Evolutionary conservation across 768 basidiomycete species (phyloP).

Genomic region (Panaeolus cyanescens): DNA sequence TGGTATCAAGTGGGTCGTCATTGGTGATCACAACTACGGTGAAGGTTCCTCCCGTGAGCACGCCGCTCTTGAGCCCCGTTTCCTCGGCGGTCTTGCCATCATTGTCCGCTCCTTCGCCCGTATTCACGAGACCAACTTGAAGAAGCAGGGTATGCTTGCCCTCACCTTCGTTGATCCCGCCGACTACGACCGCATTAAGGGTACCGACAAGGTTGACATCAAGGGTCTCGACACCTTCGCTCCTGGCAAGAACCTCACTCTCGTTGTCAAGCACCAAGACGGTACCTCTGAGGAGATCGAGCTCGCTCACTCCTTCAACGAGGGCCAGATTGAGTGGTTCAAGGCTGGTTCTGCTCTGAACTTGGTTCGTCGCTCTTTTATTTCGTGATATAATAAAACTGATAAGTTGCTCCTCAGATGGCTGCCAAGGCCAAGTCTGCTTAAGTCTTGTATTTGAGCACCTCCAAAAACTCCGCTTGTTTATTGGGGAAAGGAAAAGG

Average conservation of each 20-base stretch:
- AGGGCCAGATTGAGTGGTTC: constrained; percentile 98
- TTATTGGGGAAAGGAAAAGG: background rate
- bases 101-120: constrained; percentile 96
- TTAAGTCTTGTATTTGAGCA: constrained; percentile 1
- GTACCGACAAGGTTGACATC: constrained; percentile 88
- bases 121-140: constrained; percentile 97
- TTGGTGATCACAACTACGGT: constrained; percentile 96
- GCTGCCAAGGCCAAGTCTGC: constrained; percentile 58
- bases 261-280: constrained; percentile 81
- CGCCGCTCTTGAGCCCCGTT: constrained; percentile 94
- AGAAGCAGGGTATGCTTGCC: constrained; percentile 99
- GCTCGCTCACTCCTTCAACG: constrained; percentile 94
- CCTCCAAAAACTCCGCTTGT: background rate
- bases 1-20: constrained; percentile 95
- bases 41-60: constrained; percentile 99
- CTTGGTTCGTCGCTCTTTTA: constrained; percentile 51
- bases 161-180: constrained; percentile 89
- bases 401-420: constrained; percentile 45
- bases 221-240: constrained; percentile 86
- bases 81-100: constrained; percentile 93
- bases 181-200: constrained; percentile 92
- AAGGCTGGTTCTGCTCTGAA: constrained; percentile 95
- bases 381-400: constrained; percentile 2
- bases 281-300: constrained; percentile 73
- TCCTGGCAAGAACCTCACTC: constrained; percentile 88